Conservation (phyloP, 305 asterid genomes). For the Stenogyne calaminthoides region DNA sequence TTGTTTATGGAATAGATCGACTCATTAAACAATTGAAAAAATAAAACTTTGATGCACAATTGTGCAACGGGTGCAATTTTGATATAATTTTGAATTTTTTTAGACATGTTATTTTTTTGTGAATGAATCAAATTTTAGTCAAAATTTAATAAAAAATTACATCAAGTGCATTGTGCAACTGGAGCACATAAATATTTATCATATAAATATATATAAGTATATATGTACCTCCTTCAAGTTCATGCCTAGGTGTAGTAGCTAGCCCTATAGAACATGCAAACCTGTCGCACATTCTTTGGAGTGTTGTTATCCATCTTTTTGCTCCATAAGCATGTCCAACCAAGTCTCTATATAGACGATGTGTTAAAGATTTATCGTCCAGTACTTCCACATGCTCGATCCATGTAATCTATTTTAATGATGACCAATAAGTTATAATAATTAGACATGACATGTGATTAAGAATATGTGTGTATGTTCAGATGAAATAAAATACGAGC, state of each 20-base stretch:
- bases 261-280: constrained; percentile 32
- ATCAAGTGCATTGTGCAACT: too few species aligned
- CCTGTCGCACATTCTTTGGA: constrained; percentile 59
- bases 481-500: not conserved
- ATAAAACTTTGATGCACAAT: too few species aligned
- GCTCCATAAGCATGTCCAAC: constrained; percentile 64
- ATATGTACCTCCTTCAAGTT: constrained; percentile 49
- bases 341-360: constrained; percentile 52
- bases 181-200: too few species aligned
- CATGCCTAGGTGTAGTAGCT: constrained; percentile 22
- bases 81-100: too few species aligned
- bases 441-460: not conserved
- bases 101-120: too few species aligned
- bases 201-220: not conserved
- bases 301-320: constrained; percentile 52
- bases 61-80: too few species aligned
- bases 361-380: constrained; percentile 47
- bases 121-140: too few species aligned
- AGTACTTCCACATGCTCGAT: constrained; percentile 64
- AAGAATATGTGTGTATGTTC: not conserved
- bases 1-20: not conserved
- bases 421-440: not conserved
- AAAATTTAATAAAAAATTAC: too few species aligned
- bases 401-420: constrained; percentile 55
- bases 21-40: not conserved